Conservation (phyloP, 1,284 basidiomycete species). For the Fomes fomentarius region DNA sequence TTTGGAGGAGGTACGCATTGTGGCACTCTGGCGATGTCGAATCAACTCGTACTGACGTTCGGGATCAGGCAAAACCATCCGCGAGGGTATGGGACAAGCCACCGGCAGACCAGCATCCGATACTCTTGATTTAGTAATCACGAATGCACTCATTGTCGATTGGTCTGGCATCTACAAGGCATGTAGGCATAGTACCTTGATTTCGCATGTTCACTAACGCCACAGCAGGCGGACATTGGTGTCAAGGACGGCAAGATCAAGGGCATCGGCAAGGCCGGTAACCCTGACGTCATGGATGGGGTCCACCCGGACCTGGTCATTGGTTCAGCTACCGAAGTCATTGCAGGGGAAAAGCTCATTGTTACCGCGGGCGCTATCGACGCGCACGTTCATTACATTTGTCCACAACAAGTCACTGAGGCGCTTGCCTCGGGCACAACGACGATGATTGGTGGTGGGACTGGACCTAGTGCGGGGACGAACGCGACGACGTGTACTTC, state of each 20-base stretch:
- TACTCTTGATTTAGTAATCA: conserved; percentile 90
- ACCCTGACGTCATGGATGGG: conserved; percentile 91
- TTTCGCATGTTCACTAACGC: not conserved
- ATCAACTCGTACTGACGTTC: conserved; percentile 11
- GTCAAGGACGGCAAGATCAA: conserved; percentile 84
- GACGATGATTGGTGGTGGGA: conserved; percentile 91
- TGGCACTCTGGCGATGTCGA: not conserved
- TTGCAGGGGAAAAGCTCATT: conserved; percentile 94
- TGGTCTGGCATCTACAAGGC: conserved; percentile 97
- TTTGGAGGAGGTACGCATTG: conserved; percentile 84
- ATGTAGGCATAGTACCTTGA: conserved; percentile 1
- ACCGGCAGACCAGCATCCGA: conserved; percentile 71
- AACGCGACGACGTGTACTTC: conserved; percentile 97
- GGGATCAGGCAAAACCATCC: conserved; percentile 79
- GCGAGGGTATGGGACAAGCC: conserved; percentile 97
- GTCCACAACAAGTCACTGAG: conserved; percentile 85
- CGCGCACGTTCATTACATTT: conserved; percentile 93
- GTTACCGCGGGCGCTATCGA: conserved; percentile 95
- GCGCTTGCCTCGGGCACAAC: conserved; percentile 78
- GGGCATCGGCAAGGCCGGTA: conserved; percentile 96
- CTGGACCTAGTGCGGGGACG: conserved; percentile 89
- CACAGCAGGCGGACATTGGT: conserved; percentile 90
- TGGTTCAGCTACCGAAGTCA: conserved; percentile 90
- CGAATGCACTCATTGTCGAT: conserved; percentile 93
- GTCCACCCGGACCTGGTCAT: conserved; percentile 80